Evolutionary conservation across 177 flowering plant genomes (phyloP).

Genomic region (Vitis hybrid): DNA sequence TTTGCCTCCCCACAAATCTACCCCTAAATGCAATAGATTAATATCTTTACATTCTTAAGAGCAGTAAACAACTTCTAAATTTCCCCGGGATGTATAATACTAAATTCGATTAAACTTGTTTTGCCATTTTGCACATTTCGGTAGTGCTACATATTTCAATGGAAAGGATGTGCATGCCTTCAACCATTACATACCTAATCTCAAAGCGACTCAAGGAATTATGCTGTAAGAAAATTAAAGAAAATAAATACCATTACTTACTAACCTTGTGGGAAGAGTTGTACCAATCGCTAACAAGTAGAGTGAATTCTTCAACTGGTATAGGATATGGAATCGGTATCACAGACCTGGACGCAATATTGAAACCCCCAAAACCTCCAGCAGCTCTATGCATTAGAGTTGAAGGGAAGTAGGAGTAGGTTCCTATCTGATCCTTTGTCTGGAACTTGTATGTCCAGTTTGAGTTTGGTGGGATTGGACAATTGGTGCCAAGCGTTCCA

Average conservation of each 20-base stretch:
- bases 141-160: no score
- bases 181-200: no score
- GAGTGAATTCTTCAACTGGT: constrained; percentile 41
- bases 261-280: constrained; percentile 47
- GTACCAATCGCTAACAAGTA: constrained; percentile 60
- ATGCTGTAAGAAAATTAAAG: no score
- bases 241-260: neutral
- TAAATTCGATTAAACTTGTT: no score
- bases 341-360: constrained; percentile 28
- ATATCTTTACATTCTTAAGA: no score
- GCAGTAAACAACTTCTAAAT: no score
- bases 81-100: no score
- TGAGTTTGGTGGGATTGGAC: constrained; percentile 56
- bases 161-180: no score
- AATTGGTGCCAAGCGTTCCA: constrained; percentile 68
- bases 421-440: constrained; percentile 63
- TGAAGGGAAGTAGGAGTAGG: constrained; percentile 51
- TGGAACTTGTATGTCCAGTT: constrained; percentile 59
- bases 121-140: no score
- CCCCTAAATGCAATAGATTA: no score
- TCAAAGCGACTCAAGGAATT: no score
- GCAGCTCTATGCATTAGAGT: constrained; percentile 47
- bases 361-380: constrained; percentile 55
- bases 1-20: neutral
- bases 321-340: constrained; percentile 45